A percentile compares a stretch with the other conserved stretches of the same genome.
Evolutionary conservation across 805 yeast species (phyloP).

Genomic region (Middelhovenomyces tepae): DNA sequence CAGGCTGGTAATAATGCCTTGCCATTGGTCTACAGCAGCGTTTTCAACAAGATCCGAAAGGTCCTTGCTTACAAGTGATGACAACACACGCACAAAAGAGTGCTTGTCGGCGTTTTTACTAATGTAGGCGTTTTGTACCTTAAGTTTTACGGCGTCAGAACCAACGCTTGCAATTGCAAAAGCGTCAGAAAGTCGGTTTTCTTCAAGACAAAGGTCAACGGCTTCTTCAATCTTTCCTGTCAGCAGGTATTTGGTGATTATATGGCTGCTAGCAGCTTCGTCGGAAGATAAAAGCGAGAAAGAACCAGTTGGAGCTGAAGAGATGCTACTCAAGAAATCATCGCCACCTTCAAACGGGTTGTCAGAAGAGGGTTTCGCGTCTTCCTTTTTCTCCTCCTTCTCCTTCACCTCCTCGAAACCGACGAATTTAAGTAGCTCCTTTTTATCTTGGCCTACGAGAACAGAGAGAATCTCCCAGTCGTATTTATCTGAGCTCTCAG

Average conservation of each 20-base stretch:
- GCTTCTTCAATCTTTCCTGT: slow-evolving; percentile 59
- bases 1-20: slow-evolving; percentile 63
- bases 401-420: slow-evolving; percentile 15
- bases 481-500: slow-evolving; percentile 17
- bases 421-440: slow-evolving; percentile 17
- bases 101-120: slow-evolving; percentile 42
- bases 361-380: slow-evolving; percentile 21
- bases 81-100: slow-evolving; percentile 64
- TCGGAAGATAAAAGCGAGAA: slow-evolving; percentile 23
- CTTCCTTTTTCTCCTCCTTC: slow-evolving; percentile 22
- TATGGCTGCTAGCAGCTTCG: slow-evolving; percentile 35
- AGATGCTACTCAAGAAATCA: slow-evolving; percentile 18
- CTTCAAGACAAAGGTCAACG: slow-evolving; percentile 53
- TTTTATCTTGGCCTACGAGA: slow-evolving; percentile 24
- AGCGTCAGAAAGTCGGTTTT: slow-evolving; percentile 66
- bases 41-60: slow-evolving; percentile 66
- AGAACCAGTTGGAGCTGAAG: slow-evolving; percentile 25
- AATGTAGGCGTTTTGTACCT: slow-evolving; percentile 68
- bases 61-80: slow-evolving; percentile 44
- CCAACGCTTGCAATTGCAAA: slow-evolving; percentile 64
- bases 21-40: slow-evolving; percentile 76
- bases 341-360: slow-evolving; percentile 31
- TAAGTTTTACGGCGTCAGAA: slow-evolving; percentile 46
- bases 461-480: slow-evolving; percentile 30
- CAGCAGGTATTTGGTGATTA: slow-evolving; percentile 44